phyloP scores from a whole-genome alignment of 2,329 filamentous ascomycete species.

The Aspergillus amoenus region DNA sequence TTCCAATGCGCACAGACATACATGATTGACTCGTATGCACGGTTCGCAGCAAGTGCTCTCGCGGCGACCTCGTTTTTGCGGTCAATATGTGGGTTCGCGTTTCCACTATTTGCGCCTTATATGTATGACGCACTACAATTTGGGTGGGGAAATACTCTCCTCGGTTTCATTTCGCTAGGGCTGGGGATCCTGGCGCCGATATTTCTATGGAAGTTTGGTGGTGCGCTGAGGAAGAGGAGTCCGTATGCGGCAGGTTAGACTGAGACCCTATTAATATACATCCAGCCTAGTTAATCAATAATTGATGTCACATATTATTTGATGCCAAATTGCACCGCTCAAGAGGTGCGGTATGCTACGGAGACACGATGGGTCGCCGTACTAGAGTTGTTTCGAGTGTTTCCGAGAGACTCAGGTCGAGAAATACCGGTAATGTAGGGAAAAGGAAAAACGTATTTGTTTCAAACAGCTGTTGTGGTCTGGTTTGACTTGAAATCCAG shows the following conservation, averaged over 20 bases:
- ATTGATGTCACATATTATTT: not conserved
- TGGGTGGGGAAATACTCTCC: conserved; percentile 43
- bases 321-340: not conserved
- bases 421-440: too few species aligned
- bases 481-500: too few species aligned
- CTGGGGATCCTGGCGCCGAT: conserved; percentile 50
- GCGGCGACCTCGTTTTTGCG: conserved; percentile 37
- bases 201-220: conserved; percentile 53
- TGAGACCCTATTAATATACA: not conserved
- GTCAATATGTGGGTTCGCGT: conserved; percentile 41
- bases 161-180: conserved; percentile 40
- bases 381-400: too few species aligned
- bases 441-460: too few species aligned
- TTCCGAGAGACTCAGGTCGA: too few species aligned
- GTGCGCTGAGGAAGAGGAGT: conserved; percentile 47
- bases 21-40: conserved; percentile 42
- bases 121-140: conserved; percentile 40
- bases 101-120: conserved; percentile 44
- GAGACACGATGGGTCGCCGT: too few species aligned
- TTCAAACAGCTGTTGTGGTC: too few species aligned
- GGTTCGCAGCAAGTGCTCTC: conserved; percentile 41
- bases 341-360: too few species aligned
- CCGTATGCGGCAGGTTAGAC: conserved; percentile 46
- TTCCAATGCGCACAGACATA: conserved; percentile 50
- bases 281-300: not conserved